Percentiles rank a stretch among this genome's conserved stretches.
Evolutionary conservation across 495 filamentous ascomycete genomes (phyloP).

Genomic region (Neurospora discreta): DNA sequence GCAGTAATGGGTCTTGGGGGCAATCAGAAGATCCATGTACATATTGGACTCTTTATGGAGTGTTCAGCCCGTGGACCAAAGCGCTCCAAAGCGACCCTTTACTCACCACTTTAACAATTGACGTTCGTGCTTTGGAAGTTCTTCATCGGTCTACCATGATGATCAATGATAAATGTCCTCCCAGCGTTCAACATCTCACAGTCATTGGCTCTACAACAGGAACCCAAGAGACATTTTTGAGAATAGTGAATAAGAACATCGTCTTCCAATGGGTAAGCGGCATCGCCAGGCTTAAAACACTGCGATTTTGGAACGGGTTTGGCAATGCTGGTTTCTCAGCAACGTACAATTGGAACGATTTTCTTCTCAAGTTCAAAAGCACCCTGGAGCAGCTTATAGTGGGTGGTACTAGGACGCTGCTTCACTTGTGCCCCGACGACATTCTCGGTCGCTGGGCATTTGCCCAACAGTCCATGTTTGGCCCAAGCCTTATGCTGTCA

Average conservation of each 20-base stretch:
- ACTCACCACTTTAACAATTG: background rate
- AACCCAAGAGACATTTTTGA: too few relatives aligned
- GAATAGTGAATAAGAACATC: too few relatives aligned
- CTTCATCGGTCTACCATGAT: too few relatives aligned
- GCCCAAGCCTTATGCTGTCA: background rate
- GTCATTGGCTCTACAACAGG: background rate
- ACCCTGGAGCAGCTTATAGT: background rate
- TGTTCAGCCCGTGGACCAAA: background rate
- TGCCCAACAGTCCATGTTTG: background rate
- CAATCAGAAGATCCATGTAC: background rate
- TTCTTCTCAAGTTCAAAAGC: background rate
- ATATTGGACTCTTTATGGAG: background rate
- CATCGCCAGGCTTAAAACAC: background rate
- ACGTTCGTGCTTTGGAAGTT: background rate
- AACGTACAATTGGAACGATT: background rate
- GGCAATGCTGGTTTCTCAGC: accelerated
- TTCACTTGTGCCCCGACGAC: background rate
- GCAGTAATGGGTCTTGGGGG: background rate
- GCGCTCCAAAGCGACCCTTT: background rate
- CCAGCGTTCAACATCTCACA: background rate
- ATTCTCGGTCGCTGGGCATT: background rate
- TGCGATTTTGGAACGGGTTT: background rate
- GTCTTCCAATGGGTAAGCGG: background rate
- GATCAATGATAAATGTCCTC: background rate
- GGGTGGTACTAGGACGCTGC: background rate